Evolutionary conservation across 2,329 filamentous ascomycete genomes (phyloP).

Genomic region (Clonostachys byssicola): DNA sequence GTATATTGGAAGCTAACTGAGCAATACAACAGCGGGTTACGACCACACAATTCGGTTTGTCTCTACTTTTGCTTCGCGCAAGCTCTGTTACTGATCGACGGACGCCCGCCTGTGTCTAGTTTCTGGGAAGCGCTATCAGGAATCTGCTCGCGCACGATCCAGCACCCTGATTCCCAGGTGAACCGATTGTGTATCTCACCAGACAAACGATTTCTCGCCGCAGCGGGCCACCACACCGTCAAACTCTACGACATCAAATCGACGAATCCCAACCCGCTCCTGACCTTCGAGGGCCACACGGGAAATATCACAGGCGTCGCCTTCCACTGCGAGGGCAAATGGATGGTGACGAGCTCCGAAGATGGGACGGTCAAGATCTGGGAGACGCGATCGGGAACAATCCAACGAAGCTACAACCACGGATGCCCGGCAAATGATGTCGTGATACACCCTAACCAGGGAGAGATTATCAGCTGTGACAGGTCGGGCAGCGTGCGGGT

Average conservation of each 20-base stretch:
- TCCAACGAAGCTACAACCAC: constrained; percentile 92
- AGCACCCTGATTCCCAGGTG: constrained; percentile 96
- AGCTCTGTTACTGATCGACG: neutral
- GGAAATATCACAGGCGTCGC: constrained; percentile 95
- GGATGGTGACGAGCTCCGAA: constrained; percentile 98
- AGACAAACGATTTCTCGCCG: constrained; percentile 93
- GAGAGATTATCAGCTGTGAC: constrained; percentile 95
- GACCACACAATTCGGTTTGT: constrained; percentile 59
- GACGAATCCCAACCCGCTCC: constrained; percentile 88
- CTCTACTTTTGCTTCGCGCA: constrained; percentile 5
- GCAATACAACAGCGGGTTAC: constrained; percentile 43
- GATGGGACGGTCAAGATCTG: constrained; percentile 97
- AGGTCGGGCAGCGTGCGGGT: constrained; percentile 87
- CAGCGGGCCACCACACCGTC: constrained; percentile 74
- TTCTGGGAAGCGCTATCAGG: constrained; percentile 99
- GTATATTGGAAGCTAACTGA: too few relatives aligned
- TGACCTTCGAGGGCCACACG: constrained; percentile 94
- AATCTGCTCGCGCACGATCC: constrained; percentile 96
- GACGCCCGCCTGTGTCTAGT: constrained; percentile 33
- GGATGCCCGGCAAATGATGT: constrained; percentile 91
- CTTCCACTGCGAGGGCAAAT: constrained; percentile 98
- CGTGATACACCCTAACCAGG: constrained; percentile 98
- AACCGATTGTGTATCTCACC: constrained; percentile 98
- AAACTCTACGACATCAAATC: constrained; percentile 99
- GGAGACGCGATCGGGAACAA: constrained; percentile 80